Percentiles rank a stretch among this genome's conserved stretches.
Evolutionary conservation across 2,329 filamentous ascomycete species (phyloP).

Genomic region (Fusarium sp.): DNA sequence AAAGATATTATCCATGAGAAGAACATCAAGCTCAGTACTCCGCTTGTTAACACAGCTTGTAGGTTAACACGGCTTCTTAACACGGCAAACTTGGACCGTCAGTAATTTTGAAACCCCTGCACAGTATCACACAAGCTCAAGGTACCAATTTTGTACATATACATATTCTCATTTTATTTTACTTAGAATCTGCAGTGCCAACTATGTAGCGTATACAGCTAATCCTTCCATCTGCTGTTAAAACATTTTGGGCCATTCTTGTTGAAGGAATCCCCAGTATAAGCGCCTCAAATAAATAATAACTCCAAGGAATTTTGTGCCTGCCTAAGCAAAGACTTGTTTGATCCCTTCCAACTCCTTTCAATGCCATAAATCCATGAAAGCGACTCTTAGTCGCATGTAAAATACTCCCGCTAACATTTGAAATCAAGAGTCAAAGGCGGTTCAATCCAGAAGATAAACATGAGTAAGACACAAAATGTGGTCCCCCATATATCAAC

Average conservation of each 20-base stretch:
- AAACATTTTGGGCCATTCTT: conserved; percentile 4
- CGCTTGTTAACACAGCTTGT: no score
- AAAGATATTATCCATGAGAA: background rate
- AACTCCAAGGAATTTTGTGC: conserved; percentile 27
- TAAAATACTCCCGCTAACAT: conserved; percentile 30
- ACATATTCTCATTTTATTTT: background rate
- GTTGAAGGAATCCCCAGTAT: conserved; percentile 6
- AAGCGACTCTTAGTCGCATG: background rate
- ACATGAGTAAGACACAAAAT: background rate
- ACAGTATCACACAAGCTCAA: background rate
- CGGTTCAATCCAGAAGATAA: conserved; percentile 3
- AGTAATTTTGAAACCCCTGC: no score
- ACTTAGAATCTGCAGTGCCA: background rate
- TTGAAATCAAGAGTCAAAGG: conserved; percentile 12
- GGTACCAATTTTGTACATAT: background rate
- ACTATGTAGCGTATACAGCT: conserved; percentile 9
- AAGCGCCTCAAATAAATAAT: conserved; percentile 18
- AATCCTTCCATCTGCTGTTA: background rate
- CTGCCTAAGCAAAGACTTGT: conserved; percentile 9
- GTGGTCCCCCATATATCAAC: background rate
- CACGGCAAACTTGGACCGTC: background rate
- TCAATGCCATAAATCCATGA: conserved; percentile 12
- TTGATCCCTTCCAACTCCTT: conserved; percentile 5
- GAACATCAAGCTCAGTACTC: background rate
- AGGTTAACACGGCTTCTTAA: background rate